Evolutionary conservation across 208 protist species (phyloP).

Genomic region (Trypanosoma conorhini): DNA sequence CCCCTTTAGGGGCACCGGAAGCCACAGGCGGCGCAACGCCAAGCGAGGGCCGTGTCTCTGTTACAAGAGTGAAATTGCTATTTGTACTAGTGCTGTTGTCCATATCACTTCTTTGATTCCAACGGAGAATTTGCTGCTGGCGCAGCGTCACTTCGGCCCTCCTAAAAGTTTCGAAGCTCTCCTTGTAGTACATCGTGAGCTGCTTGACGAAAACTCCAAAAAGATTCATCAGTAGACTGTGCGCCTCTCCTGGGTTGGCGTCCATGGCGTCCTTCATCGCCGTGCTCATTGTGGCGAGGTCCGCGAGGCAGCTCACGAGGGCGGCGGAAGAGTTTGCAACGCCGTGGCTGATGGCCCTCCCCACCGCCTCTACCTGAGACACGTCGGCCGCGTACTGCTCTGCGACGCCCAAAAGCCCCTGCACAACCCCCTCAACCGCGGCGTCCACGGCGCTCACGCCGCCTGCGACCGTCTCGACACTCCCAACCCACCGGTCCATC

Average conservation of each 20-base stretch:
- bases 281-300: slow-evolving; percentile 62
- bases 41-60: background rate
- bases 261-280: slow-evolving; percentile 67
- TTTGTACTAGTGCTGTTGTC: background rate
- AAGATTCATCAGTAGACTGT: slow-evolving; percentile 64
- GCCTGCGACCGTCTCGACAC: slow-evolving; percentile 10
- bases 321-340: slow-evolving; percentile 24
- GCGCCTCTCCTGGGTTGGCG: slow-evolving; percentile 41
- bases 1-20: background rate
- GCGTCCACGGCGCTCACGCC: slow-evolving; percentile 1
- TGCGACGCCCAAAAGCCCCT: slow-evolving; percentile 1
- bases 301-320: slow-evolving; percentile 50
- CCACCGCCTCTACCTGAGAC: background rate
- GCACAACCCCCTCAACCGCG: slow-evolving; percentile 1
- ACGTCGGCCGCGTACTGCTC: background rate
- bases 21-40: background rate
- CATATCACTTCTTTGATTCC: background rate
- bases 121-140: background rate
- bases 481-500: slow-evolving; percentile 19
- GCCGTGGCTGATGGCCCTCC: slow-evolving; percentile 22
- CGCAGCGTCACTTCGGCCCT: slow-evolving; percentile 6
- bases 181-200: slow-evolving; percentile 27
- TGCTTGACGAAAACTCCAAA: slow-evolving; percentile 57
- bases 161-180: slow-evolving; percentile 15
- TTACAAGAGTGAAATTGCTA: background rate